Conservation (phyloP, 1,284 basidiomycete species). For the Ceratobasidium sp. region DNA sequence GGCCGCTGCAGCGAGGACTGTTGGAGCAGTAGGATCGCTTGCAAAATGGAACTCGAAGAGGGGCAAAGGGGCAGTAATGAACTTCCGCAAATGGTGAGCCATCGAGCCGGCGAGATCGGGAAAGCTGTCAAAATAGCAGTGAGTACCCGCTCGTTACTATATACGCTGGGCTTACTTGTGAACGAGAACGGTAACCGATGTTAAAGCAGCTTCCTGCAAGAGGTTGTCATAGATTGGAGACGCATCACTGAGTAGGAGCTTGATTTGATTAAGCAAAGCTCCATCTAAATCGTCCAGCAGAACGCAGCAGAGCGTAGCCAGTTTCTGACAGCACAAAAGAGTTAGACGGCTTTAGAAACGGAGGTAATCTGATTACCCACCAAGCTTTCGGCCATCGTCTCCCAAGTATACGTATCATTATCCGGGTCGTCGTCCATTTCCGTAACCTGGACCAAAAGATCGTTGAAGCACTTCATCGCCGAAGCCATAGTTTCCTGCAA, state of each 20-base stretch:
- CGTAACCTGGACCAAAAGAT: slow-evolving; percentile 77
- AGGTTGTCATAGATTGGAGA: slow-evolving; percentile 83
- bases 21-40: slow-evolving; percentile 75
- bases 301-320: slow-evolving; percentile 85
- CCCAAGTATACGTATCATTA: slow-evolving; percentile 85
- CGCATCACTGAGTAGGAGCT: slow-evolving; percentile 80
- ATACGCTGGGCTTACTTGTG: slow-evolving; percentile 67
- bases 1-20: slow-evolving; percentile 84
- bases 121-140: slow-evolving; percentile 64
- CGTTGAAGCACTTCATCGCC: slow-evolving; percentile 76
- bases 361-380: slow-evolving; percentile 56
- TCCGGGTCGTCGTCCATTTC: slow-evolving; percentile 81
- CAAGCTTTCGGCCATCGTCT: slow-evolving; percentile 85
- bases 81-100: slow-evolving; percentile 84
- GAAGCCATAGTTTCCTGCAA: slow-evolving; percentile 65
- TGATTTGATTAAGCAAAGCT: slow-evolving; percentile 75
- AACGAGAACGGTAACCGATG: slow-evolving; percentile 81
- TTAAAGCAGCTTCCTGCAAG: slow-evolving; percentile 86
- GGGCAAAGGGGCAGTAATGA: slow-evolving; percentile 87
- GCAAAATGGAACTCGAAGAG: slow-evolving; percentile 89
- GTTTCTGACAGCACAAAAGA: slow-evolving; percentile 69
- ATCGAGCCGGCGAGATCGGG: slow-evolving; percentile 80
- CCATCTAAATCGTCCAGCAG: slow-evolving; percentile 76
- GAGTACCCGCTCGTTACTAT: neutral
- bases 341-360: neutral